Base-by-base conservation (phyloP, 2,329 filamentous ascomycete species). In the Cladophialophora carrionii region DNA sequence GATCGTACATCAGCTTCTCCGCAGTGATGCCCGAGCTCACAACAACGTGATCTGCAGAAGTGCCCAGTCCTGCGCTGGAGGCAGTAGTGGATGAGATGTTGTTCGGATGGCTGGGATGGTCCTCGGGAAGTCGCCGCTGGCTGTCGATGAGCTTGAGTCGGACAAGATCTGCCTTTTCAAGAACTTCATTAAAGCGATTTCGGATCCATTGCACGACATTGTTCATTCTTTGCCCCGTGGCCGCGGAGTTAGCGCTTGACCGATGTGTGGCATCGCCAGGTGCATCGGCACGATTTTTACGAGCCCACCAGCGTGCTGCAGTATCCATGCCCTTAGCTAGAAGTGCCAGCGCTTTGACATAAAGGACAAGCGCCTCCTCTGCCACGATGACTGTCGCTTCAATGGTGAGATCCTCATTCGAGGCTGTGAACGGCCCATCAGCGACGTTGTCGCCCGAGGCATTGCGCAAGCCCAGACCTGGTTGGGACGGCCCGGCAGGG, bases 1-100 rank as follows among this genome's bases (percentile, higher is more conserved):
- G 90, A 72, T 99, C 95, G 75, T 97, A 99, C 92, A 99, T 97
- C 53, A 99, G 82, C 78, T 93, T 96, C 80, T 98, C 95, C 0
- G 95, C 95, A 24, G 92, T 97, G 62, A 97, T 88, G 1, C 94
- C 95, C 1, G 91, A 87, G 14, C 91, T 96, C 29, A 99, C 84
- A 55, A 90, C 86, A 29, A 97, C 92, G 59, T 91, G 89, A 66
- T 95, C 91, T 1, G 87, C 84, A 17, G 89, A 88, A 3, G 87
- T 85, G n/a, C 84, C 85, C 62, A 87, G 80, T 2, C 82, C 82
- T 14, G 84, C 83, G 1, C 83, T 83, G 2, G 85, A 80, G 37
- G 82, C 80, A 1, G 84, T 85, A 22, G 86, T 85, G 31, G 82
- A 77, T 2, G 84, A 85, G 61, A 91, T 88, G 72, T 96, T 96